Evolutionary conservation across 2,329 filamentous ascomycete genomes (phyloP).

Genomic region (Malbranchea zuffiana): DNA sequence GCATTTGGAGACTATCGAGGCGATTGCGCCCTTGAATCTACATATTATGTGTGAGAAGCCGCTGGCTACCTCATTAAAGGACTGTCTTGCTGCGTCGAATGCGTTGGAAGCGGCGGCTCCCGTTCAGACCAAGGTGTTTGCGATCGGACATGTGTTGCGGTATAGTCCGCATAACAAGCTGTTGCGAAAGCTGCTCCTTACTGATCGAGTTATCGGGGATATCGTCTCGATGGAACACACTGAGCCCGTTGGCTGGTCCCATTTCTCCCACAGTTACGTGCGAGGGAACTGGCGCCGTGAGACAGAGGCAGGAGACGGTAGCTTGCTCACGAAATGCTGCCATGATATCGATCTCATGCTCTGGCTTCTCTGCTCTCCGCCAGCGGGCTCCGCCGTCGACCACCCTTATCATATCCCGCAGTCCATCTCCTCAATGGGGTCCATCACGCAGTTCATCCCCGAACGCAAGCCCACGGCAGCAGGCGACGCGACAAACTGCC

Average conservation of each 20-base stretch:
- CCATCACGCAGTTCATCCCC: conserved; percentile 65
- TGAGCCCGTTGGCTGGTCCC: conserved; percentile 93
- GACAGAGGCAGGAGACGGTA: conserved; percentile 58
- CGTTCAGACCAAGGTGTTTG: conserved; percentile 52
- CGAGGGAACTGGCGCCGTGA: conserved; percentile 86
- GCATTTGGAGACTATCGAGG: conserved; percentile 70
- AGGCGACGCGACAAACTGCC: conserved; percentile 72
- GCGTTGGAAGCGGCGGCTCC: conserved; percentile 19
- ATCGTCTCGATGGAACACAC: conserved; percentile 80
- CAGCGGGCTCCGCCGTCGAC: conserved; percentile 32
- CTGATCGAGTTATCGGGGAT: conserved; percentile 69
- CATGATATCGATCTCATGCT: conserved; percentile 90
- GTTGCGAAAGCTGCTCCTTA: conserved; percentile 64
- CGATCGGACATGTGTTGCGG: conserved; percentile 83
- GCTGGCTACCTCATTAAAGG: conserved; percentile 63
- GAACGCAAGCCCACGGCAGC: conserved; percentile 65
- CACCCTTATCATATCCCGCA: conserved; percentile 59
- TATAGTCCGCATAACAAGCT: conserved; percentile 90
- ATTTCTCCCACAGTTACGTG: conserved; percentile 84
- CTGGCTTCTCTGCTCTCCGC: conserved; percentile 76
- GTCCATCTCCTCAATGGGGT: conserved; percentile 63
- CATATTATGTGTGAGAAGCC: conserved; percentile 97
- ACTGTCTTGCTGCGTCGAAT: conserved; percentile 62
- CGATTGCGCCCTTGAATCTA: conserved; percentile 55
- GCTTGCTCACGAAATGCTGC: conserved; percentile 85